Conservation (phyloP, 306 rosid species). For the Acmispon strigosus region DNA sequence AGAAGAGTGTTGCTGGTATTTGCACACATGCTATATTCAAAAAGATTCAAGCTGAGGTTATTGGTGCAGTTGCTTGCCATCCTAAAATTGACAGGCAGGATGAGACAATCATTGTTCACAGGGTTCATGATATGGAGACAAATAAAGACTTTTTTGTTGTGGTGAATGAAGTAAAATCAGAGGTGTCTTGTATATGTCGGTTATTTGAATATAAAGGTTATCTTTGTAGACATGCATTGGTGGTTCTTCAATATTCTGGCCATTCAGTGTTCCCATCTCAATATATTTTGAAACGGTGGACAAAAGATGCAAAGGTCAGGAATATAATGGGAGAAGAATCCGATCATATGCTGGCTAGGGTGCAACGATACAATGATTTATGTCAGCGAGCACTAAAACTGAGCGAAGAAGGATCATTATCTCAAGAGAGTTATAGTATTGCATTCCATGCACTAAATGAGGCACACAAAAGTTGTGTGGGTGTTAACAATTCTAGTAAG, state of each 20-base stretch:
- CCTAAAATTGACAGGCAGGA: slow-evolving; percentile 79
- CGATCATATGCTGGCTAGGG: slow-evolving; percentile 52
- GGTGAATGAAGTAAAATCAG: slow-evolving; percentile 64
- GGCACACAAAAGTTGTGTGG: slow-evolving; percentile 58
- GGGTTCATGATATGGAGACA: slow-evolving; percentile 82
- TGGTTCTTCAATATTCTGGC: slow-evolving; percentile 88
- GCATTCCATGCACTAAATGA: slow-evolving; percentile 69
- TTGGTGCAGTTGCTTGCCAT: slow-evolving; percentile 94
- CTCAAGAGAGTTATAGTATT: slow-evolving; percentile 77
- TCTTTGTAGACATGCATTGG: slow-evolving; percentile 94
- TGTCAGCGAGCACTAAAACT: slow-evolving; percentile 72
- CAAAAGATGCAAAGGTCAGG: slow-evolving; percentile 72
- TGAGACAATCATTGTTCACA: slow-evolving; percentile 43
- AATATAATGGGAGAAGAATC: slow-evolving; percentile 59
- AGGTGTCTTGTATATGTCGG: slow-evolving; percentile 77
- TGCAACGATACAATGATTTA: slow-evolving; percentile 72
- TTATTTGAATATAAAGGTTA: slow-evolving; percentile 86
- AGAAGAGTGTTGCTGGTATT: slow-evolving; percentile 78
- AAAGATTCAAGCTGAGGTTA: slow-evolving; percentile 89
- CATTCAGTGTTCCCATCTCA: slow-evolving; percentile 69
- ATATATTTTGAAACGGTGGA: slow-evolving; percentile 90
- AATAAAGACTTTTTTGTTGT: slow-evolving; percentile 58
- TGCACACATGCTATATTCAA: slow-evolving; percentile 83
- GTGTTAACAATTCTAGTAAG: slow-evolving; percentile 54
- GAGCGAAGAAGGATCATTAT: slow-evolving; percentile 81